Base-by-base conservation (phyloP, 352 stramenopile genomes). In the Phytophthora cactorum region DNA sequence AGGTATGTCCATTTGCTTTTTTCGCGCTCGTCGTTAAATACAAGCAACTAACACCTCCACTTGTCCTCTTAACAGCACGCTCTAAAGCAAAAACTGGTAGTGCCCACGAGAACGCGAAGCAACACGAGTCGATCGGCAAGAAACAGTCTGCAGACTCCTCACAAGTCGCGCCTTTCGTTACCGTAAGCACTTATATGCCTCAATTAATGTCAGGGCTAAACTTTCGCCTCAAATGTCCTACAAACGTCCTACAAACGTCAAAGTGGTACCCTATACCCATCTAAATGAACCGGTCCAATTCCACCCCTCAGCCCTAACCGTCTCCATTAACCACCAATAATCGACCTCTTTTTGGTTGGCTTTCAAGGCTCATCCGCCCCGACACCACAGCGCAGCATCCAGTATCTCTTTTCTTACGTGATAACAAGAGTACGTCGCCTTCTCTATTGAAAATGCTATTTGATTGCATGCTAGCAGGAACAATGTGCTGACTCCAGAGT, bases 391-490 rank as follows among this genome's bases (percentile, higher is more conserved):
- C 15, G 29, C n/a, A 59, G 44, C 34, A 27, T 47, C 41, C 81
- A 91, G 79, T 90, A 90, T 91, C 82, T 91, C 85, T 91, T 93
- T 79, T 93, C 85, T 88, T 84, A 82, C 82, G 79, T 89, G 74
- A 91, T 86, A 88, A 81, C 82, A 90, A 91, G 81, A 93, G 85
- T 93, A 88, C 59, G 85, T 90, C 31, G 25, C 31, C 15, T 8
- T 49, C 2, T n/a, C 12, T 43, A n/a, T 43, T 32, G 32, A 44
- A 62, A 14, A 45, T 15, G 29, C 31, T 49, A 22, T 0, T 22
- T 22, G 22, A 22, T 1, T 22, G 22, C n/a, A 14, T 51, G 32
- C 36, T 12, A 2, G 22, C 5, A 22, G 31, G 41, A 55, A 44
- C 31, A 46, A 3, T 4, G 14, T 25, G 22, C 38, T 65, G 14